These are phyloP conservation scores for Amaranthus tricolor DNA, from an alignment of 179 eudicot genomes.

Conservation along the genomic window DNA sequence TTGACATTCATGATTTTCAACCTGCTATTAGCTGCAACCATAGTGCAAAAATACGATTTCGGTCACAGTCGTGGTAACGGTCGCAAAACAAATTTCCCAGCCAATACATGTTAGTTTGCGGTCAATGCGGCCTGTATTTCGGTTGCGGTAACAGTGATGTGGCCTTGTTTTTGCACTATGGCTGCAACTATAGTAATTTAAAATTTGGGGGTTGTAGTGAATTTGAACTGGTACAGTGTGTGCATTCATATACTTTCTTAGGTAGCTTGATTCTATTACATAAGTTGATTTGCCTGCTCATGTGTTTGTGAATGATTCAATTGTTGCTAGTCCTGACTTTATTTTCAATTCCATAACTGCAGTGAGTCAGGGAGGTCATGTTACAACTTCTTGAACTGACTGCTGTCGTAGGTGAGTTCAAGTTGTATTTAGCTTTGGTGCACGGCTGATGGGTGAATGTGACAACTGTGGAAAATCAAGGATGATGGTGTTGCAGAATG, in stretches of 20 bases:
- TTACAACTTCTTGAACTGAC: constrained; percentile 28
- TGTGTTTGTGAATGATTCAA: not conserved
- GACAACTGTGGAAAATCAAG: constrained; percentile 45
- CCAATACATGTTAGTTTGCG: too few relatives aligned
- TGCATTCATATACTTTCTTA: not conserved
- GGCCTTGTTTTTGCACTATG: constrained; percentile 56
- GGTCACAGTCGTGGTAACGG: too few relatives aligned
- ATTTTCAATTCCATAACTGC: constrained; percentile 6
- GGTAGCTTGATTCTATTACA: not conserved
- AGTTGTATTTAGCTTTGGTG: constrained; percentile 23
- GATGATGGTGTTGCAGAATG: constrained; percentile 47
- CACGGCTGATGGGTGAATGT: constrained; percentile 54
- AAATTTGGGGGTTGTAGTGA: not conserved
- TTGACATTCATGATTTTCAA: too few relatives aligned
- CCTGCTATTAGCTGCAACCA: too few relatives aligned
- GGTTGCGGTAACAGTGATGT: too few relatives aligned
- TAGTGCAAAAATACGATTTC: too few relatives aligned
- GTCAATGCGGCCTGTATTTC: too few relatives aligned
- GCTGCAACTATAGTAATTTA: constrained; percentile 33
- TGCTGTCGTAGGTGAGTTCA: constrained; percentile 23
- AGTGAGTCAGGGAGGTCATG: constrained; percentile 61
- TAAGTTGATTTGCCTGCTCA: not conserved
- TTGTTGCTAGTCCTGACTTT: constrained; percentile 11
- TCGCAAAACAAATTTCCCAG: too few relatives aligned
- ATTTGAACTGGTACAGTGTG: not conserved